These are phyloP conservation scores for Chlamydomonas asymmetrica DNA, from an alignment of 139 green algal species.

Conservation along the genomic window DNA sequence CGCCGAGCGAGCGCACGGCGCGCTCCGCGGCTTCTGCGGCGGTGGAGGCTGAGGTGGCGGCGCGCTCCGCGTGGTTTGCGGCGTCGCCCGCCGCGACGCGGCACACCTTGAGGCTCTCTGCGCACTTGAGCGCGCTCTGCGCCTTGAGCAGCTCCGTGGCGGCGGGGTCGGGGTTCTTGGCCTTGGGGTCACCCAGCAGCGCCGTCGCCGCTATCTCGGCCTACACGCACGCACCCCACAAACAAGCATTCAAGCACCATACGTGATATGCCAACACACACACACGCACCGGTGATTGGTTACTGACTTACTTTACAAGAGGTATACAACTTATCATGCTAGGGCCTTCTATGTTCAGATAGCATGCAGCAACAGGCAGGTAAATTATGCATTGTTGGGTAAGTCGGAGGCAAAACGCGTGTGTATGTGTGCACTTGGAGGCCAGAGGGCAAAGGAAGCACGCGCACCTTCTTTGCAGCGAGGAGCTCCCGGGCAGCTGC, in stretches of 20 bases:
- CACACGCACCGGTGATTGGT: too few relatives aligned
- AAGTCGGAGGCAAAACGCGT: too few relatives aligned
- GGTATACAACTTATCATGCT: too few relatives aligned
- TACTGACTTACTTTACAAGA: too few relatives aligned
- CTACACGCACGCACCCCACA: too few relatives aligned
- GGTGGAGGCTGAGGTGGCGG: constrained; percentile 25
- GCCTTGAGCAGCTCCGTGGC: constrained; percentile 65
- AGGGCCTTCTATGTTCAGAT: too few relatives aligned
- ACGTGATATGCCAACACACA: too few relatives aligned
- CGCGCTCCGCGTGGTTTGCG: constrained; percentile 48
- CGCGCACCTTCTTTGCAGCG: constrained; percentile 57
- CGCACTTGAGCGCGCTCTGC: constrained; percentile 64
- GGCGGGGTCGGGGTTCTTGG: constrained; percentile 56
- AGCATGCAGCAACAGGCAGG: too few relatives aligned
- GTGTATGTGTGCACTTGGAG: too few relatives aligned
- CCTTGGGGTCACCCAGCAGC: constrained; percentile 48
- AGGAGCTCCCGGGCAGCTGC: constrained; percentile 68
- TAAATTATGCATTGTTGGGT: too few relatives aligned
- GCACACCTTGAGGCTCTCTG: constrained; percentile 62
- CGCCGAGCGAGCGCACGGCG: constrained; percentile 34
- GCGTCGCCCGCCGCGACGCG: constrained; percentile 47
- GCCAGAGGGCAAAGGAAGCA: too few relatives aligned
- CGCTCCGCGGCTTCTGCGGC: constrained; percentile 47
- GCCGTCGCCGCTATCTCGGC: constrained; percentile 67
- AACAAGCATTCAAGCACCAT: too few relatives aligned